Evolutionary conservation across 805 yeast species (phyloP).

Genomic region (Metschnikowia continentalis): DNA sequence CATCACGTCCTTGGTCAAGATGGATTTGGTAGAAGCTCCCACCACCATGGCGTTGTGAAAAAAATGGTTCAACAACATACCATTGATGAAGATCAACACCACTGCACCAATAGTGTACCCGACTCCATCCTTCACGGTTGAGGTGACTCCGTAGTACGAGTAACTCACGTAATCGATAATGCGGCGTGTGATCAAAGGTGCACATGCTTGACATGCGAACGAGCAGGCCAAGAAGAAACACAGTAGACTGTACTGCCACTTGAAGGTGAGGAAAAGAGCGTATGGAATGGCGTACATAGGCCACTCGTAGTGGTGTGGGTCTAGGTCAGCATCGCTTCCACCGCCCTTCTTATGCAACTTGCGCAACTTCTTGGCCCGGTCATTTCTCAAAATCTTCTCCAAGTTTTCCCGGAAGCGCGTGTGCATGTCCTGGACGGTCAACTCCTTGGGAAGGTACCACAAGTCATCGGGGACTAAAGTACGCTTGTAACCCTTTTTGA

Average conservation of each 20-base stretch:
- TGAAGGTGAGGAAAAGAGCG: slow-evolving; percentile 49
- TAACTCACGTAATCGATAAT: slow-evolving; percentile 61
- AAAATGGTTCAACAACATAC: slow-evolving; percentile 38
- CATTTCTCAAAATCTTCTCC: slow-evolving; percentile 19
- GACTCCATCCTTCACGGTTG: slow-evolving; percentile 54
- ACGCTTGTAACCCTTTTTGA: slow-evolving; percentile 39
- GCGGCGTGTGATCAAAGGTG: slow-evolving; percentile 63
- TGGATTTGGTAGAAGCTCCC: slow-evolving; percentile 39
- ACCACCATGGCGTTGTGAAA: slow-evolving; percentile 41
- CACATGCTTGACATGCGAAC: slow-evolving; percentile 49
- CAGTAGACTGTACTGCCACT: slow-evolving; percentile 39
- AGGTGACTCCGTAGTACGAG: slow-evolving; percentile 40
- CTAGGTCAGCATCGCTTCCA: not conserved
- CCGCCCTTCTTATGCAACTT: slow-evolving; percentile 1
- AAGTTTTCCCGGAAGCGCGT: slow-evolving; percentile 24
- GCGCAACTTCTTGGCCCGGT: slow-evolving; percentile 19
- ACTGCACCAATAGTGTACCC: slow-evolving; percentile 75
- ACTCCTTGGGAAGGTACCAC: slow-evolving; percentile 31
- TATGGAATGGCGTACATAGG: slow-evolving; percentile 34
- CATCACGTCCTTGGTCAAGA: slow-evolving; percentile 37
- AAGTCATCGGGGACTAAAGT: slow-evolving; percentile 37
- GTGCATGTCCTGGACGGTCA: slow-evolving; percentile 37
- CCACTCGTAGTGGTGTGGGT: slow-evolving; percentile 33
- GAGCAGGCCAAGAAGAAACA: slow-evolving; percentile 40
- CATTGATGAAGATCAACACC: slow-evolving; percentile 44